These are phyloP conservation scores for Candida rishiriensis DNA, from an alignment of 805 yeast genomes.

Conservation along the genomic window DNA sequence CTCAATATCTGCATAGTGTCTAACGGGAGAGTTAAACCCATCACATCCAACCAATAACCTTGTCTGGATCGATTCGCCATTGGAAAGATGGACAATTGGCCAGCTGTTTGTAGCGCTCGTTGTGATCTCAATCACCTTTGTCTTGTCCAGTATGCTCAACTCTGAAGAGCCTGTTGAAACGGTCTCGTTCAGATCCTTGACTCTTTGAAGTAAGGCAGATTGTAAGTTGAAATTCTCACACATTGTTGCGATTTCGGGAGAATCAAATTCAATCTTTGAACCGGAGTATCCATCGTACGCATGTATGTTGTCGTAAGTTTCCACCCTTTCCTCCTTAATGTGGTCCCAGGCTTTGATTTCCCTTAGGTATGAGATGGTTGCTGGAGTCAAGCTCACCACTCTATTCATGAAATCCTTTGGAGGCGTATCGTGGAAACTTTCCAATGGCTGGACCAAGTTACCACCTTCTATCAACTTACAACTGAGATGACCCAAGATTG, in stretches of 20 bases:
- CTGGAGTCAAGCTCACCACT: constrained; percentile 82
- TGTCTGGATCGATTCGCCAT: constrained; percentile 60
- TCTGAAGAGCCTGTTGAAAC: constrained; percentile 3
- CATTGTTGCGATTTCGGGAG: constrained; percentile 72
- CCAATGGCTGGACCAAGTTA: constrained; percentile 44
- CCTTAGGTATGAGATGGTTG: constrained; percentile 60
- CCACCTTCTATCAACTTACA: constrained; percentile 74
- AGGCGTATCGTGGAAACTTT: constrained; percentile 40
- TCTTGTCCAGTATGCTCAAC: constrained; percentile 52
- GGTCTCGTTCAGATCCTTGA: constrained; percentile 37
- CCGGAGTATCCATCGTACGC: constrained; percentile 84
- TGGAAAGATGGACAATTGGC: constrained; percentile 70
- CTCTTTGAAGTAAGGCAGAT: constrained; percentile 55
- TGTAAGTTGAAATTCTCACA: constrained; percentile 84
- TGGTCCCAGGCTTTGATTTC: constrained; percentile 74
- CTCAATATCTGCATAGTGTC: constrained; percentile 74
- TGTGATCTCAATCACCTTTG: constrained; percentile 59
- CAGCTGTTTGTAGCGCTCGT: constrained; percentile 45
- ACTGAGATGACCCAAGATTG: constrained; percentile 51
- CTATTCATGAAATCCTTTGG: constrained; percentile 65
- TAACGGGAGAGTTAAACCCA: constrained; percentile 91
- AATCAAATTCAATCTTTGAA: constrained; percentile 69
- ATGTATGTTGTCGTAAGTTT: constrained; percentile 72
- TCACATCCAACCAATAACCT: constrained; percentile 91
- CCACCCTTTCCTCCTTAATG: constrained; percentile 64